phyloP scores from a whole-genome alignment of 2,329 filamentous ascomycete genomes.

The Exophiala aquamarina region DNA sequence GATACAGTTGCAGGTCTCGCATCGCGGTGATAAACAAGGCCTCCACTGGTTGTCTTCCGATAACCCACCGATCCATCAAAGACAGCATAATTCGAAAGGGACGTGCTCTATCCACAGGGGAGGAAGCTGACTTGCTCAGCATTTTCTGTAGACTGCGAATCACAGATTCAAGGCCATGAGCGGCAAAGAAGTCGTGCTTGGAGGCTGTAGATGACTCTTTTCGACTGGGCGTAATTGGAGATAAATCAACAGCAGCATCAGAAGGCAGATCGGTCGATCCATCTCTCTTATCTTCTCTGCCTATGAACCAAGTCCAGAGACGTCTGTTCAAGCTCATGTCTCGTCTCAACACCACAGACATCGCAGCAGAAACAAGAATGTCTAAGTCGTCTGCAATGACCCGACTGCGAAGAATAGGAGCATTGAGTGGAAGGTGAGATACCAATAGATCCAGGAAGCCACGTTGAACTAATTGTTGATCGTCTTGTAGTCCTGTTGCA shows the following conservation, averaged over 20 bases:
- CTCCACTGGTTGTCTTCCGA: constrained; percentile 84
- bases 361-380: constrained; percentile 75
- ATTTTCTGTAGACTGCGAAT: constrained; percentile 73
- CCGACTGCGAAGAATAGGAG: constrained; percentile 72
- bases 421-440: constrained; percentile 82
- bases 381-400: constrained; percentile 76
- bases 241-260: neutral
- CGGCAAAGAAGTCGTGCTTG: constrained; percentile 78
- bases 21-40: constrained; percentile 86
- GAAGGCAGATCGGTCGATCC: constrained; percentile 15
- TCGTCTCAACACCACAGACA: constrained; percentile 81
- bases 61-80: constrained; percentile 97
- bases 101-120: constrained; percentile 69
- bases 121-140: constrained; percentile 59
- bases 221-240: constrained; percentile 7
- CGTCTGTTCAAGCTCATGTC: constrained; percentile 97
- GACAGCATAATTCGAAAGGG: constrained; percentile 92
- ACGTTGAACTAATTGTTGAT: constrained; percentile 87
- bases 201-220: constrained; percentile 30
- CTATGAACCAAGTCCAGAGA: constrained; percentile 94
- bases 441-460: constrained; percentile 93
- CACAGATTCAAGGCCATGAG: constrained; percentile 72
- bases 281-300: constrained; percentile 57
- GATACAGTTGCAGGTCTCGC: constrained; percentile 74
- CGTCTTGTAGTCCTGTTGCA: constrained; percentile 81